A percentile compares a stretch with the other conserved stretches of the same genome.
Conservation (phyloP, 352 stramenopile species). For the Thalassiosira hispida region DNA sequence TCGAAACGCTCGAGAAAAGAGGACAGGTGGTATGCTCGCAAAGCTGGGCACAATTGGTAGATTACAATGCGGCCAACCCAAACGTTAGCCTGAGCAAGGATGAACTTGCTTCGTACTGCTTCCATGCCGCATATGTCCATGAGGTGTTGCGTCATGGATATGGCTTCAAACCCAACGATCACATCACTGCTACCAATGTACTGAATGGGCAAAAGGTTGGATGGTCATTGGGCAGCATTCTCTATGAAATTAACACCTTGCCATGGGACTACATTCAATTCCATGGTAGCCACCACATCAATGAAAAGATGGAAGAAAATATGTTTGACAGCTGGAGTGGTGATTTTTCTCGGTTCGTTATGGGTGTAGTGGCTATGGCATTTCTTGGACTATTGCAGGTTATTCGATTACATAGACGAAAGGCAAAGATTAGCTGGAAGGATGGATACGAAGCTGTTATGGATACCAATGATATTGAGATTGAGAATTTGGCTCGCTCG, state of each 20-base stretch:
- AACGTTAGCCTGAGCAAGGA: slow-evolving; percentile 33
- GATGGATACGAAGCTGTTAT: slow-evolving; percentile 26
- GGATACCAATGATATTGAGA: slow-evolving; percentile 25
- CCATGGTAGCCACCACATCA: slow-evolving; percentile 28
- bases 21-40: slow-evolving; percentile 67
- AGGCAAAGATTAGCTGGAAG: not conserved
- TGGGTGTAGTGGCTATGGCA: slow-evolving; percentile 6
- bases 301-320: slow-evolving; percentile 9
- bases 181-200: slow-evolving; percentile 75
- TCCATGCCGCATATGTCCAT: slow-evolving; percentile 81
- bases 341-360: slow-evolving; percentile 26
- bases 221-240: slow-evolving; percentile 85
- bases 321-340: slow-evolving; percentile 24
- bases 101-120: slow-evolving; percentile 75
- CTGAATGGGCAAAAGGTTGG: slow-evolving; percentile 81
- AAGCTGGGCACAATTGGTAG: slow-evolving; percentile 54
- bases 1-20: slow-evolving; percentile 62
- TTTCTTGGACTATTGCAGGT: slow-evolving; percentile 17
- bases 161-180: slow-evolving; percentile 73
- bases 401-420: slow-evolving; percentile 25
- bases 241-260: slow-evolving; percentile 89
- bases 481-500: slow-evolving; percentile 27
- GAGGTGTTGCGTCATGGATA: slow-evolving; percentile 81
- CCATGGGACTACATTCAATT: slow-evolving; percentile 78
- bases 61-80: slow-evolving; percentile 42